Base-by-base conservation (phyloP, 805 yeast genomes). In the Wickerhamomyces rabaulensis region DNA sequence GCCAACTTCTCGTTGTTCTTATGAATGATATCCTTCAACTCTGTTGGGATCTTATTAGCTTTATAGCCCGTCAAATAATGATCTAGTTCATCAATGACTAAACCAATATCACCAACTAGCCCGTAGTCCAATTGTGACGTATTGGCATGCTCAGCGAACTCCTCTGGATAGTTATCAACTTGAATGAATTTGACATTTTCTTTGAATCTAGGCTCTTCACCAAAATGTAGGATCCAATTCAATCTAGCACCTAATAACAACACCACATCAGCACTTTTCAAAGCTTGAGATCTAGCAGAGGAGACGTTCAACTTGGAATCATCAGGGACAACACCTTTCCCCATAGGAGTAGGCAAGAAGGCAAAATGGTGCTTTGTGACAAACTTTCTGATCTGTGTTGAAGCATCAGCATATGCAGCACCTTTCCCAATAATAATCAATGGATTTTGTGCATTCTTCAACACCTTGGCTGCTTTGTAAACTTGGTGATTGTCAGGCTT, bases 301-400 rank as follows among this genome's bases (percentile, higher is more conserved):
- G 85, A 75, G 13, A 79, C 71, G 52, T 83, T 83, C 27, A 70
- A 57, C 0, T 54, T 56, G 36, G 65, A 61, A 3, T 62, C 52
- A 56, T 84, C 91, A 3, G 77, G 67, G 1, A 84, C 63, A 0
- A 83, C 78, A 9, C 91, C 91, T 61, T 84, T 84, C 0, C 86
- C 91, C 91, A 84, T 84, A 3, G 91, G 89, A 0, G 90, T 83
- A 9, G 90, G 87, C 42, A 84, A 56, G 53, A 84, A 84, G 1
- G 84, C 78, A 1, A 83, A 42, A 9, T 66, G 55, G 43, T 78
- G 75, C 1, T 44, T 33, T 6, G 58, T 43, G 17, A 83, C 70
- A 42, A 84, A 69, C 0, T 52, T 36, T 2, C 75, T 61, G 9
- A 83, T 49, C 3, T 60, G 57, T 1, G 27, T 40, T 7, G 76